These are phyloP conservation scores for Ceratobasidium theobromae DNA, from an alignment of 1,284 basidiomycete species.

Conservation along the genomic window DNA sequence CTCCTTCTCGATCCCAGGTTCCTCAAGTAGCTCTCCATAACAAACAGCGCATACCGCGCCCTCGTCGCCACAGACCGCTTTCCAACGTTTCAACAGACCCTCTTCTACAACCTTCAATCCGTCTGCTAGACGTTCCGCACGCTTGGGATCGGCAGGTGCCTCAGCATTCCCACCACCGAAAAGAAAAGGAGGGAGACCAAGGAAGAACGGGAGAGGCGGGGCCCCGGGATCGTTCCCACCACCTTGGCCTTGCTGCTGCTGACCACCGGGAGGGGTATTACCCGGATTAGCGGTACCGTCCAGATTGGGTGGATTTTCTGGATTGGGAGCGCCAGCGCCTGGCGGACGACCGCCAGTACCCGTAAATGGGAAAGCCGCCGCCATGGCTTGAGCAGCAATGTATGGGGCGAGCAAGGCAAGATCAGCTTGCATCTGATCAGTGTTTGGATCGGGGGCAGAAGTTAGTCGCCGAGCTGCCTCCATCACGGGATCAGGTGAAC, in stretches of 20 bases:
- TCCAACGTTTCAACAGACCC: slow-evolving; percentile 22
- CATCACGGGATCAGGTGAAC: slow-evolving; percentile 6
- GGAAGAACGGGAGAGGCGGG: neutral
- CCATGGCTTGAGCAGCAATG: slow-evolving; percentile 23
- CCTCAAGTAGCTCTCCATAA: slow-evolving; percentile 17
- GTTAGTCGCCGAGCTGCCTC: slow-evolving; percentile 24
- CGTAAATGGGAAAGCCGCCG: slow-evolving; percentile 14
- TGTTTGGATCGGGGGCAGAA: neutral
- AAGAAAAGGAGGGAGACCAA: slow-evolving; percentile 1
- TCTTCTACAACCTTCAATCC: slow-evolving; percentile 17
- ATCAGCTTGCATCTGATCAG: slow-evolving; percentile 25
- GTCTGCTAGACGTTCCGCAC: slow-evolving; percentile 16
- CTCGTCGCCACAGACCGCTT: slow-evolving; percentile 19
- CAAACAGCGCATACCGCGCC: slow-evolving; percentile 25
- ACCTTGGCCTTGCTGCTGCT: neutral
- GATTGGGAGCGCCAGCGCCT: neutral
- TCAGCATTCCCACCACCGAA: slow-evolving; percentile 10
- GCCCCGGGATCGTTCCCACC: neutral
- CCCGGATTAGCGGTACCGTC: neutral
- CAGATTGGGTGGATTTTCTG: neutral
- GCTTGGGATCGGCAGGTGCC: slow-evolving; percentile 10
- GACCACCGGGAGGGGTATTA: neutral
- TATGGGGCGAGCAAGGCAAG: slow-evolving; percentile 21
- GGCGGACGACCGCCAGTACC: neutral
- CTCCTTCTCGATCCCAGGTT: slow-evolving; percentile 26